A percentile compares a stretch with the other conserved stretches of the same genome.
Evolutionary conservation across 805 yeast genomes (phyloP).

Genomic region (Candida boleticola): DNA sequence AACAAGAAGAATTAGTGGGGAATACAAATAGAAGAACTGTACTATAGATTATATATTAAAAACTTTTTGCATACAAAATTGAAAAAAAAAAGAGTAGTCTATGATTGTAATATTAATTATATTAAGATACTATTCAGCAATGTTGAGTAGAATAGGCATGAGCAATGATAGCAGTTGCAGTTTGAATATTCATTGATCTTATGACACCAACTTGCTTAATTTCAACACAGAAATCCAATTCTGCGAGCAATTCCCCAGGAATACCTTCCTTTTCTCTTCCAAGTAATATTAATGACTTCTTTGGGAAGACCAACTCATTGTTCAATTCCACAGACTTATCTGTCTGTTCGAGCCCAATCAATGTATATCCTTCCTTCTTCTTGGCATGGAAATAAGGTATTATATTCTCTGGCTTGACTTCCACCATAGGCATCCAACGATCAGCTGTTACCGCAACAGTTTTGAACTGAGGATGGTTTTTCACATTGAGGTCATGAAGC

Average conservation of each 20-base stretch:
- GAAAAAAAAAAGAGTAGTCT: no score
- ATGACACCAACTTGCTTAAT: constrained; percentile 91
- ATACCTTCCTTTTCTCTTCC: constrained; percentile 92
- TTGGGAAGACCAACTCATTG: constrained; percentile 66
- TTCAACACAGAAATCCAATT: constrained; percentile 83
- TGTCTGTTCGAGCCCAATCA: constrained; percentile 91
- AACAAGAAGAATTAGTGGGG: background rate
- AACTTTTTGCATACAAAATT: constrained; percentile 2
- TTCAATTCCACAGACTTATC: constrained; percentile 78
- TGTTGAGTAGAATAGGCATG: constrained; percentile 82
- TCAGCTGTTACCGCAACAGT: constrained; percentile 94
- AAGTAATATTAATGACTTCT: constrained; percentile 70
- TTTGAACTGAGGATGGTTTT: constrained; percentile 67
- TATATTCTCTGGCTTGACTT: constrained; percentile 62
- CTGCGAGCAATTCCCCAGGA: constrained; percentile 80
- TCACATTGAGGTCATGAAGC: constrained; percentile 65
- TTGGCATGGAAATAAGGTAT: constrained; percentile 55
- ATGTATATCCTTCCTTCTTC: constrained; percentile 74
- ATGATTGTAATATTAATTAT: no score
- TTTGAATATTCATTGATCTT: constrained; percentile 94
- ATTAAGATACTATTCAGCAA: constrained; percentile 29
- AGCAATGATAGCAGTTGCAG: constrained; percentile 92
- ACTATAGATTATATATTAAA: constrained; percentile 2
- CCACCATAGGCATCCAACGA: constrained; percentile 89
- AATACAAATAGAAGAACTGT: background rate